Conservation (phyloP, 805 yeast genomes). For the Saccharomycopsis sp. region DNA sequence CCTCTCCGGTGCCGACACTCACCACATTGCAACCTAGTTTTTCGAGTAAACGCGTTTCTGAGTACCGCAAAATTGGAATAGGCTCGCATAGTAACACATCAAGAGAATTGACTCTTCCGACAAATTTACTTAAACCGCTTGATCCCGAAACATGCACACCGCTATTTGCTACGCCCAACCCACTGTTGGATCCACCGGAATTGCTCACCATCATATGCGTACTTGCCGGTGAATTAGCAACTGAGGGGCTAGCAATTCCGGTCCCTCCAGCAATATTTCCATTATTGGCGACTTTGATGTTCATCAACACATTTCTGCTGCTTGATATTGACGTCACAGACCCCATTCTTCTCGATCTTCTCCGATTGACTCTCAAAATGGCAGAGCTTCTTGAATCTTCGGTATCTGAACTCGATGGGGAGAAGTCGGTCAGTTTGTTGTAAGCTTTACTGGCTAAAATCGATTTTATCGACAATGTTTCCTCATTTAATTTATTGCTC, state of each 20-base stretch:
- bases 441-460: slow-evolving; percentile 3
- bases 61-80: slow-evolving; percentile 71
- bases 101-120: slow-evolving; percentile 31
- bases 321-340: slow-evolving; percentile 20
- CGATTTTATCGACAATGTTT: slow-evolving; percentile 4
- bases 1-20: slow-evolving; percentile 72
- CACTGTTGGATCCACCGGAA: background rate
- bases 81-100: slow-evolving; percentile 83
- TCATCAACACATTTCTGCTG: background rate
- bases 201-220: background rate
- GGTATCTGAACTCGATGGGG: slow-evolving; percentile 55
- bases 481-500: background rate
- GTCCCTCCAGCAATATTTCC: background rate
- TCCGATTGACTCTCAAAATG: slow-evolving; percentile 42
- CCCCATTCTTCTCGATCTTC: slow-evolving; percentile 42
- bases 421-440: slow-evolving; percentile 29
- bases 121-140: background rate
- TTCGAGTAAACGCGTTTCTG: slow-evolving; percentile 57
- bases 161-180: background rate
- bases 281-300: background rate
- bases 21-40: slow-evolving; percentile 75
- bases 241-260: background rate
- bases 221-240: background rate
- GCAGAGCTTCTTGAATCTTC: slow-evolving; percentile 52
- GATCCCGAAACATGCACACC: background rate